Base-by-base conservation (phyloP, 176 grass and related monocot genomes). In the Bothriochloa decipiens region DNA sequence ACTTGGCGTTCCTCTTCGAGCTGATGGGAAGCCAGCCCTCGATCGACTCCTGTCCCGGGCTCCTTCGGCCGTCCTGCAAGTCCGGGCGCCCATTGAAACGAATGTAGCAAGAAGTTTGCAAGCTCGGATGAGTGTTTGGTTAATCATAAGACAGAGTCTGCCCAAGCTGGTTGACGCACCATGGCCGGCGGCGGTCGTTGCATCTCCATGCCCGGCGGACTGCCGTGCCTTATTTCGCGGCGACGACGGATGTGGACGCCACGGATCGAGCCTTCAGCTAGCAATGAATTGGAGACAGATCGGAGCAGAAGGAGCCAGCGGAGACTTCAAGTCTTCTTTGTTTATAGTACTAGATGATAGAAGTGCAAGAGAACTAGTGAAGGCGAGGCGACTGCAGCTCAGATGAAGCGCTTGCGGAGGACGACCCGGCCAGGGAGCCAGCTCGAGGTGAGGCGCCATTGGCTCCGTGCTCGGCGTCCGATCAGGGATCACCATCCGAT, bases 1-100 rank as follows among this genome's bases (percentile, higher is more conserved):
- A 97, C 66, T 95, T 97, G 39, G 95, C 95, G 22, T 93, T 90
- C 70, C 95, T 86, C 4, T 0, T 27, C 0, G 25, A 12, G 60
- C 25, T 28, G 60, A 63, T 63, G 4, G 60, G 60, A 14, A 27
- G 60, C 60, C 60, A 63, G 11, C 1, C 11, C 4, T 63, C 25
- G 25, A 63, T 63, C 60, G 60, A 13, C 60, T 63, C 25, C 60
- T 63, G 23, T 26, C 22, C 3, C 17, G 55, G 55, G 55, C 25
- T 62, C n/a, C 57, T 26, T 26, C 60, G n/a, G 20, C 60, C 10
- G n/a, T 27, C 11, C 23, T 27, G 60, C 13, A 45, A 9, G 37
- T 39, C 37, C 40, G 40, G 40, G 37, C 37, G 37, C 37, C 37
- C 37, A 39, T 39, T 39, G 5, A 4, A 39, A 39, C 6, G 37